phyloP scores from a whole-genome alignment of 225 moss, liverwort and hornwort species.

The Ulota crispa region DNA sequence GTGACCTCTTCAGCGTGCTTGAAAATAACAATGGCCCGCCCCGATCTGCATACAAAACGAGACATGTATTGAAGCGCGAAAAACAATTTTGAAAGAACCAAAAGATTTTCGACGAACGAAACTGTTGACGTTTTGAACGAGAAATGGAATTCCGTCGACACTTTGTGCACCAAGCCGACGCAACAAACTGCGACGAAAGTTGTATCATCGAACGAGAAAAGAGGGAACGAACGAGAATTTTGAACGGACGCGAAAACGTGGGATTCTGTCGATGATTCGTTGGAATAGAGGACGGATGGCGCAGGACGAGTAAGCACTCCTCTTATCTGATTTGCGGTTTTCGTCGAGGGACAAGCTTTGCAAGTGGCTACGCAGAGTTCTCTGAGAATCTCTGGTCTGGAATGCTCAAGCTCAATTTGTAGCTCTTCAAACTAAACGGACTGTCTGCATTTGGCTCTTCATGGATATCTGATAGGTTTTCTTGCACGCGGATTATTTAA shows the following conservation, averaged over 20 bases:
- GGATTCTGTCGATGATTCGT: background rate
- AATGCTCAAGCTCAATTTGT: background rate
- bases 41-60: background rate
- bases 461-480: background rate
- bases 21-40: background rate
- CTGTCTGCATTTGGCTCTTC: background rate
- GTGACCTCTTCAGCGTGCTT: background rate
- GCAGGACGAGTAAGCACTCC: background rate
- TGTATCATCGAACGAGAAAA: background rate
- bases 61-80: background rate
- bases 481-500: background rate
- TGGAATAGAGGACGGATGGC: background rate
- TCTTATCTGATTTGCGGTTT: constrained; percentile 20
- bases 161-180: background rate
- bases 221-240: background rate
- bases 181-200: background rate
- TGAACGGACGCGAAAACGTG: background rate
- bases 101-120: background rate
- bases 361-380: background rate
- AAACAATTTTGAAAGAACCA: background rate
- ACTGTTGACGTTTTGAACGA: background rate
- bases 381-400: constrained; percentile 2
- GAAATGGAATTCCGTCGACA: background rate
- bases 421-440: background rate
- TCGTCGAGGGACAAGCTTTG: background rate